Base-by-base conservation (phyloP, 1,284 basidiomycete genomes). In the Polyporus tsugae region DNA sequence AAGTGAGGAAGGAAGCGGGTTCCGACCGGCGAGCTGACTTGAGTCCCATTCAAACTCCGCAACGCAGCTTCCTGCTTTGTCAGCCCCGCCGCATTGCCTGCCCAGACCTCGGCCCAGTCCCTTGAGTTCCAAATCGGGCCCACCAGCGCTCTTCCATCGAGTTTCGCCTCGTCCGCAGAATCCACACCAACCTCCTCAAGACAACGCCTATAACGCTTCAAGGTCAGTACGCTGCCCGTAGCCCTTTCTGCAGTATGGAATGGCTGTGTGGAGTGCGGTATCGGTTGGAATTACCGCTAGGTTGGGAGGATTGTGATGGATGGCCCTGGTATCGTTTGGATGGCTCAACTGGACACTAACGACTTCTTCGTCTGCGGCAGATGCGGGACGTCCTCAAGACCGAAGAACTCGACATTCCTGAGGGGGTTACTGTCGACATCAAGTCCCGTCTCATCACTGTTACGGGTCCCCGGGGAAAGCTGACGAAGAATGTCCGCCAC, bases 301-400 rank as follows among this genome's bases (percentile, higher is more conserved):
- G 58, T 49, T 35, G 25, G 39, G 65, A 44, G 53, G 59, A 70
- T 70, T 42, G 44, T 66, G 80, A 75, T 81, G 80, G 80, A 81
- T 81, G 74, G 65, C 62, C 61, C 36, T 35, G 46, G 62, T 68
- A 65, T 62, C 57, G 42, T 63, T 57, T 69, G 74, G 80, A 80
- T 79, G 72, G 68, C 66, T 69, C 41, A 66, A 61, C 57, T 35
- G 58, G 66, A 66, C 66, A 69, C 71, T 77, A 68, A 76, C 71
- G 74, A 60, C 76, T 70, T 63, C 60, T 4, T 38, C 64, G 70
- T 71, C 66, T 60, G n/a, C 49, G 70, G 46, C 77, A 94, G 90
- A 96, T 96, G 95, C 92, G 90, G 83, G 93, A 95, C 89, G 88
- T 96, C 80, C 90, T 95, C 86, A 89, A 95, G 86, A 95, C 93